phyloP scores from a whole-genome alignment of 805 yeast species.

The Schizosaccharomyces cryophilus region DNA sequence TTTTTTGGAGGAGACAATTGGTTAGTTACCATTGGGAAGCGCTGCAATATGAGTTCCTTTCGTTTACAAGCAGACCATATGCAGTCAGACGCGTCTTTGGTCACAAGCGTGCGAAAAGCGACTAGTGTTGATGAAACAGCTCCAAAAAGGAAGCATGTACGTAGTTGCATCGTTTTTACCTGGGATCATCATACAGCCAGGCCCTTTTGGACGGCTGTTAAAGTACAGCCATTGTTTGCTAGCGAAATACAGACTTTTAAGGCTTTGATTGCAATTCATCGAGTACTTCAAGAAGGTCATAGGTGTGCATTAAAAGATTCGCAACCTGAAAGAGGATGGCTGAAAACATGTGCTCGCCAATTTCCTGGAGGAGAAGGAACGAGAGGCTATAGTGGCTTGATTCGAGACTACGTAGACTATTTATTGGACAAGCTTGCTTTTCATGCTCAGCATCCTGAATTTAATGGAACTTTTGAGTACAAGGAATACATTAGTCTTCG shows the following conservation, averaged over 20 bases:
- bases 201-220: conserved; percentile 66
- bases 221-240: conserved; percentile 50
- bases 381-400: conserved; percentile 41
- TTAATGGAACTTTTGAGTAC: conserved; percentile 87
- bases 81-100: conserved; percentile 13
- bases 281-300: conserved; percentile 95
- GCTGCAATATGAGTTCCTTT: background rate
- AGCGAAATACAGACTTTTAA: conserved; percentile 73
- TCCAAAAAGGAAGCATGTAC: conserved; percentile 85
- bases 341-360: conserved; percentile 40
- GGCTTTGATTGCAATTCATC: conserved; percentile 62
- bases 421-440: conserved; percentile 52
- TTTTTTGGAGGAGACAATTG: background rate
- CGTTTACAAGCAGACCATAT: background rate
- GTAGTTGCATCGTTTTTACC: conserved; percentile 71
- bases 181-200: conserved; percentile 81
- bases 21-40: background rate
- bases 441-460: conserved; percentile 65
- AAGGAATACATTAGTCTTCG: conserved; percentile 78
- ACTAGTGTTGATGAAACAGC: conserved; percentile 68
- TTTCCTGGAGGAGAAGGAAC: conserved; percentile 14
- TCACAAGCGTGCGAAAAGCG: conserved; percentile 50
- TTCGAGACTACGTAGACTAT: conserved; percentile 49
- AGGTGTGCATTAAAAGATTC: conserved; percentile 62
- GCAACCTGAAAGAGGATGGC: conserved; percentile 51